Percentiles rank a stretch among this genome's conserved stretches.
phyloP scores from a whole-genome alignment of 163 green algal genomes.

The Volvox carteri region DNA sequence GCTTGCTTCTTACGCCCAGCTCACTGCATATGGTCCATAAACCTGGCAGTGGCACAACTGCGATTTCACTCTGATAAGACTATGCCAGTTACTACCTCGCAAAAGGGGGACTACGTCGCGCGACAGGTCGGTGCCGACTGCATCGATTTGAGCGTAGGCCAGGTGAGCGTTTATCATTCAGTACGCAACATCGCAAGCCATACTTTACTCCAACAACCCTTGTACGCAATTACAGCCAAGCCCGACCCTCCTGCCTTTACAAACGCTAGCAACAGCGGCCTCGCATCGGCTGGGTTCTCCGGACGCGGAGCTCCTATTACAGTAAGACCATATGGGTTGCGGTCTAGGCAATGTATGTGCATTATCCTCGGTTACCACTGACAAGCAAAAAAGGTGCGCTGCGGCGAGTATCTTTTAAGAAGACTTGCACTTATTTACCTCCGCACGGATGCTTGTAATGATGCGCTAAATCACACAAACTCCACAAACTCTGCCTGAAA shows the following conservation, averaged over 20 bases:
- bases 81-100: neutral
- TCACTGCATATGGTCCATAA: neutral
- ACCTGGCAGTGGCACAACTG: neutral
- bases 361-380: no score
- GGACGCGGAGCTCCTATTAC: conserved; percentile 57
- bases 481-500: no score
- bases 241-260: conserved; percentile 52
- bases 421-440: no score
- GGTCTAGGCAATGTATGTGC: no score
- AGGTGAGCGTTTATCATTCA: conserved; percentile 1
- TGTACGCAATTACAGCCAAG: conserved; percentile 49
- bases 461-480: no score
- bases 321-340: conserved; percentile 49
- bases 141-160: conserved; percentile 35
- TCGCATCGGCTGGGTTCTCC: conserved; percentile 46
- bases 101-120: conserved; percentile 36
- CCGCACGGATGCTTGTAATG: no score
- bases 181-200: no score
- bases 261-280: conserved; percentile 52
- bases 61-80: neutral
- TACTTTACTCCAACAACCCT: neutral
- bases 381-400: no score
- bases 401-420: no score
- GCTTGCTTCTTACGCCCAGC: neutral
- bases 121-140: neutral